These are phyloP conservation scores for Chaetomium fimeti DNA, from an alignment of 495 filamentous ascomycete species.

Conservation along the genomic window DNA sequence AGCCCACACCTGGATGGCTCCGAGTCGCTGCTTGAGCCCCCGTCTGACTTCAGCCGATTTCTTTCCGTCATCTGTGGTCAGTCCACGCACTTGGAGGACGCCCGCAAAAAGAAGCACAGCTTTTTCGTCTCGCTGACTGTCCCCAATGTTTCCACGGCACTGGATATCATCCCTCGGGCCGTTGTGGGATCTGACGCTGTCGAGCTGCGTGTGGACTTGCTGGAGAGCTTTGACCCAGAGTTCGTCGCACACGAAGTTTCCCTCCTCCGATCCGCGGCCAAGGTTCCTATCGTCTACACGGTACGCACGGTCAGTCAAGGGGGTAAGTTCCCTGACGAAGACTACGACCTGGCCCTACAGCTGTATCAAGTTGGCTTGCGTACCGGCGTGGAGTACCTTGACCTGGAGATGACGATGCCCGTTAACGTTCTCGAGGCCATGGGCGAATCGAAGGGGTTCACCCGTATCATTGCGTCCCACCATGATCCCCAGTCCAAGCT, in stretches of 20 bases:
- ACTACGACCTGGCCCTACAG: conserved; percentile 62
- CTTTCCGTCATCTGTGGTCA: conserved; percentile 70
- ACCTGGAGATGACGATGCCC: conserved; percentile 88
- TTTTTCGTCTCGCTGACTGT: conserved; percentile 93
- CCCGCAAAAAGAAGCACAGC: conserved; percentile 70
- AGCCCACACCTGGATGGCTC: conserved; percentile 65
- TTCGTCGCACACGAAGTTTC: conserved; percentile 81
- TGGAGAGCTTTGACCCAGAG: conserved; percentile 72
- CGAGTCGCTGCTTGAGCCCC: conserved; percentile 57
- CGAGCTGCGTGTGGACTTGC: conserved; percentile 88
- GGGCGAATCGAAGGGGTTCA: conserved; percentile 63
- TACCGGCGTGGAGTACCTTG: conserved; percentile 85
- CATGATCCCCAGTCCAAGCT: conserved; percentile 79
- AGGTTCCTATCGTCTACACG: conserved; percentile 91
- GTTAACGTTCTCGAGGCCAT: conserved; percentile 66
- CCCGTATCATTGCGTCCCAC: conserved; percentile 88
- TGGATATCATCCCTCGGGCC: conserved; percentile 65
- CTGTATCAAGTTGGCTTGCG: conserved; percentile 78
- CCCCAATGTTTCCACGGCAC: conserved; percentile 63
- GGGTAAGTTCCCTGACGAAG: conserved; percentile 80
- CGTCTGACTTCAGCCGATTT: conserved; percentile 79
- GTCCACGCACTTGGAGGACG: conserved; percentile 58
- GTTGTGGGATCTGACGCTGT: conserved; percentile 89
- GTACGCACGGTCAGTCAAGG: conserved; percentile 84
- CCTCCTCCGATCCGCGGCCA: conserved; percentile 68